Evolutionary conservation across 2,329 filamentous ascomycete genomes (phyloP).

Genomic region (Phyllosticta capitalensis): DNA sequence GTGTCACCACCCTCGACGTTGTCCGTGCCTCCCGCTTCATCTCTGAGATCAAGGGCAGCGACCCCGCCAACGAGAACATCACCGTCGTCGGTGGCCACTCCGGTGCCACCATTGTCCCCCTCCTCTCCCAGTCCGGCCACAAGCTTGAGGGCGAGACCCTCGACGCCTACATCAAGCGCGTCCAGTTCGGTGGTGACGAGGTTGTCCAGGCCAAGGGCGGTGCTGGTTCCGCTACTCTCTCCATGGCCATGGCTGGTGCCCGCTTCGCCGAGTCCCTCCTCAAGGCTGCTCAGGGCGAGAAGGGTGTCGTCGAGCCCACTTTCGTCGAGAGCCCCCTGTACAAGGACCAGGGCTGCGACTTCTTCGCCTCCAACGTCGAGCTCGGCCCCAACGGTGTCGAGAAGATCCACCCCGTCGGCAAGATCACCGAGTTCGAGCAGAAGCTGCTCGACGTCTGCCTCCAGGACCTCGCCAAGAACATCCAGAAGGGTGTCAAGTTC

Average conservation of each 20-base stretch:
- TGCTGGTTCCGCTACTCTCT: constrained; percentile 91
- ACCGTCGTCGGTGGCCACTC: constrained; percentile 96
- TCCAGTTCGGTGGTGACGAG: constrained; percentile 98
- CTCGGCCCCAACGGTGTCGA: constrained; percentile 93
- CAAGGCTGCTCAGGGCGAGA: constrained; percentile 85
- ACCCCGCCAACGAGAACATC: constrained; percentile 89
- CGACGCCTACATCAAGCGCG: constrained; percentile 75
- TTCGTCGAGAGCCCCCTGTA: constrained; percentile 95
- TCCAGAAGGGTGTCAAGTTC: constrained; percentile 74
- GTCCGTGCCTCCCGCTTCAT: constrained; percentile 98
- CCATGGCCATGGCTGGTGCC: constrained; percentile 94
- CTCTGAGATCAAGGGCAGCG: constrained; percentile 80
- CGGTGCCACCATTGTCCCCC: constrained; percentile 94
- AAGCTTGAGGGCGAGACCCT: constrained; percentile 68
- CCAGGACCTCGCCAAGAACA: constrained; percentile 82
- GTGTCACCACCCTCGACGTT: constrained; percentile 97
- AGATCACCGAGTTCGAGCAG: constrained; percentile 78
- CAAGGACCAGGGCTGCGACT: constrained; percentile 96
- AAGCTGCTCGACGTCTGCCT: constrained; percentile 80
- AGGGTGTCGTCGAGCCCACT: constrained; percentile 89
- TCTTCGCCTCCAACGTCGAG: constrained; percentile 93
- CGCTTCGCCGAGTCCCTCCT: constrained; percentile 83
- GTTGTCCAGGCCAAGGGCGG: constrained; percentile 98
- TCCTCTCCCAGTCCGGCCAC: constrained; percentile 91
- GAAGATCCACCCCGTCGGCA: constrained; percentile 82